Conservation (phyloP, 495 filamentous ascomycete genomes). For the Oidiodendron maius region DNA sequence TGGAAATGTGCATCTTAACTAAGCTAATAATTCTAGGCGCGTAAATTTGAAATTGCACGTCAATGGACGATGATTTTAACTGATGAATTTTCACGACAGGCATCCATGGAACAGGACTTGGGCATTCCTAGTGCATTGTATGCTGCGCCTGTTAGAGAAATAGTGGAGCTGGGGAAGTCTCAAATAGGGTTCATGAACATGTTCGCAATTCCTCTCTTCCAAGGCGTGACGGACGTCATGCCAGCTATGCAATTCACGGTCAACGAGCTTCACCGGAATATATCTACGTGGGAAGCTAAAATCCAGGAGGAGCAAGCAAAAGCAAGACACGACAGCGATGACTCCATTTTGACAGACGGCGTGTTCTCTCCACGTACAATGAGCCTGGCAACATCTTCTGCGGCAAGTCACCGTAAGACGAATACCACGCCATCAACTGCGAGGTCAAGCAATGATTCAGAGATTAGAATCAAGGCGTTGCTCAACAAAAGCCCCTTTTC, state of each 20-base stretch:
- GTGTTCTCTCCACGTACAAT: slow-evolving; percentile 34
- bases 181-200: slow-evolving; percentile 96
- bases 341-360: slow-evolving; percentile 23
- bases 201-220: slow-evolving; percentile 87
- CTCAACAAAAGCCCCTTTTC: slow-evolving; percentile 15
- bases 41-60: slow-evolving; percentile 72
- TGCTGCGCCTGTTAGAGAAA: slow-evolving; percentile 76
- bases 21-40: slow-evolving; percentile 48
- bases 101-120: slow-evolving; percentile 82
- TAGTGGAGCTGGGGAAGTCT: slow-evolving; percentile 74
- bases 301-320: slow-evolving; percentile 48
- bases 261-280: slow-evolving; percentile 72
- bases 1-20: neutral
- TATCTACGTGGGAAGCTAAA: slow-evolving; percentile 60
- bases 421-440: slow-evolving; percentile 6
- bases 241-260: slow-evolving; percentile 79
- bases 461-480: slow-evolving; percentile 13
- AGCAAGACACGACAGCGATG: slow-evolving; percentile 23
- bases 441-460: neutral
- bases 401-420: slow-evolving; percentile 23
- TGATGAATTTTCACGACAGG: slow-evolving; percentile 90
- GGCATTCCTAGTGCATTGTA: slow-evolving; percentile 82
- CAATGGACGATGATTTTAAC: slow-evolving; percentile 88
- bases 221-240: slow-evolving; percentile 74
- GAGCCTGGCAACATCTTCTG: slow-evolving; percentile 28